Conservation (phyloP, 306 rosid species). For the Cotoneaster glaucophyllus region DNA sequence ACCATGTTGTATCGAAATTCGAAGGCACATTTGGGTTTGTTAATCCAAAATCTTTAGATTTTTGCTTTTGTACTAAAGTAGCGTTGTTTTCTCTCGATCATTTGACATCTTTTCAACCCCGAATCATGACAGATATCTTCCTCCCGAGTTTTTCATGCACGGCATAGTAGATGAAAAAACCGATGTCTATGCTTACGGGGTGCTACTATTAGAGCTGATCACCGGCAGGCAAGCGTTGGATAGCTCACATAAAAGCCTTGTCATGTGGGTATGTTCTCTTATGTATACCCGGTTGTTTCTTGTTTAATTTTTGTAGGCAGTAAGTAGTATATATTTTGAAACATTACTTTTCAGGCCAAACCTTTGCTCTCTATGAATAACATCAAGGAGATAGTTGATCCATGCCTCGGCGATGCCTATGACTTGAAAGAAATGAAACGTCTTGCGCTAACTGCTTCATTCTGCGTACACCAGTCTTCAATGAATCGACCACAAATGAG, state of each 20-base stretch:
- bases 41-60: constrained; percentile 16
- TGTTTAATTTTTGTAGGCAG: background rate
- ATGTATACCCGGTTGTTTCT: background rate
- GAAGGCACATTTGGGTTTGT: constrained; percentile 99
- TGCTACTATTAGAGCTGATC: constrained; percentile 77
- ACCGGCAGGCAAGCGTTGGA: constrained; percentile 89
- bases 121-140: constrained; percentile 71
- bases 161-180: constrained; percentile 97
- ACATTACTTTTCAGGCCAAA: constrained; percentile 58
- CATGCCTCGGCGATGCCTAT: constrained; percentile 41
- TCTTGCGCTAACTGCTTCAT: constrained; percentile 44
- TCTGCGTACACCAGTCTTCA: constrained; percentile 73
- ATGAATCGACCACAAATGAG: constrained; percentile 72
- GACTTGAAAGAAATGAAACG: constrained; percentile 60
- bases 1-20: constrained; percentile 74
- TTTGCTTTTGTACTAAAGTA: background rate
- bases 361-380: constrained; percentile 50
- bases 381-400: constrained; percentile 61
- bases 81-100: background rate
- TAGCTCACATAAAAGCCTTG: constrained; percentile 81
- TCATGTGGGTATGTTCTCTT: constrained; percentile 79
- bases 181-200: constrained; percentile 91
- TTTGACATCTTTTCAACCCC: constrained; percentile 8
- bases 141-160: constrained; percentile 99
- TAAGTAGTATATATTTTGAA: background rate